Evolutionary conservation across 345 rosid genomes (phyloP).

Genomic region (Isatis tinctoria): DNA sequence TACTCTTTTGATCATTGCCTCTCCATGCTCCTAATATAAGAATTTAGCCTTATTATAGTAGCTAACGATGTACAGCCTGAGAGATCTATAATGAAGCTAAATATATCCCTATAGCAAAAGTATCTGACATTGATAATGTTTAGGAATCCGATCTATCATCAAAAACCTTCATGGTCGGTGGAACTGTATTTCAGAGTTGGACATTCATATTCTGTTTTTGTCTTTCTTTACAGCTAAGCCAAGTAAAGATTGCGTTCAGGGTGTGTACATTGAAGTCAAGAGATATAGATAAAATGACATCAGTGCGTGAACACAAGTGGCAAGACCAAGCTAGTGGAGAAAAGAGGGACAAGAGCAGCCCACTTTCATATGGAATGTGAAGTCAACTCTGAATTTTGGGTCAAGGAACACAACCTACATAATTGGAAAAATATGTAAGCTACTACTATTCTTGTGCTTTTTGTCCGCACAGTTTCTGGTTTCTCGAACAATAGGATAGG

Average conservation of each 20-base stretch:
- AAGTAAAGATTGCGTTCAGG: background rate
- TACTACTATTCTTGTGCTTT: slow-evolving; percentile 12
- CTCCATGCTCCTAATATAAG: background rate
- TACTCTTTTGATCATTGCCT: background rate
- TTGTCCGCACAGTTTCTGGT: background rate
- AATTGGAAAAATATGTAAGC: slow-evolving; percentile 11
- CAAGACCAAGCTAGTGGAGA: background rate
- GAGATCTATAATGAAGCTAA: background rate
- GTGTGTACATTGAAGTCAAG: slow-evolving; percentile 3
- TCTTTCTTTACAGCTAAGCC: slow-evolving; percentile 12
- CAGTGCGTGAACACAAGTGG: background rate
- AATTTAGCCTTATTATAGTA: slow-evolving; percentile 1
- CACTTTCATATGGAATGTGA: background rate
- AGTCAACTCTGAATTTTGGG: slow-evolving; percentile 5
- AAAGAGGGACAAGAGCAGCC: slow-evolving; percentile 7
- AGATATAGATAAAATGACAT: background rate
- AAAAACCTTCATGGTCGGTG: background rate
- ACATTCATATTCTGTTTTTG: slow-evolving; percentile 4
- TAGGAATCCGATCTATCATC: background rate
- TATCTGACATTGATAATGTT: background rate
- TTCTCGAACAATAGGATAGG: slow-evolving; percentile 1
- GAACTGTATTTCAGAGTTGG: background rate
- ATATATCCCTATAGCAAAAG: background rate
- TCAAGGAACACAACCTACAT: slow-evolving; percentile 5
- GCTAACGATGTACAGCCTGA: background rate